Evolutionary conservation across 768 basidiomycete species (phyloP), one percentile per base, ranked within the genome.

Genomic region (Russula compacta): DNA sequence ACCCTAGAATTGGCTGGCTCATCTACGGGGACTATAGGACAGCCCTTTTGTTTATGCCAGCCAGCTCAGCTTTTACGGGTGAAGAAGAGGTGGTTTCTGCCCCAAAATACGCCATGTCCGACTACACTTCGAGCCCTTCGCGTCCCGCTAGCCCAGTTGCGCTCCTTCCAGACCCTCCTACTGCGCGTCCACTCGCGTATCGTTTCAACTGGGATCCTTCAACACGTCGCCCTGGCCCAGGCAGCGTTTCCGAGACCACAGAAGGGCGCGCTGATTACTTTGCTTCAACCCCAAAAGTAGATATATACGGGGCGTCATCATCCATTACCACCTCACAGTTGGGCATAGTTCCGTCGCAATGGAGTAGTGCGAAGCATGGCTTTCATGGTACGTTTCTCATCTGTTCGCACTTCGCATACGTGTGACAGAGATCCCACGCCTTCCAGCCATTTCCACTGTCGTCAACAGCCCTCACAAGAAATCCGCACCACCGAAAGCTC

Each of bases 401-500:
- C 19, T 29, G 38, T 63, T 46, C 29, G 38, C 7, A 38, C 9
- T 6, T 21, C 3, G 10, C 33, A 40, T 42, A 36, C 53, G 7
- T 19, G 24, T 33, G n/a, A 6, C 7, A 21, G 36, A 10, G 7
- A 11, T 49, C 55, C 39, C 52, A 66, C 66, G 44, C 52, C 67
- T 38, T 50, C 14, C 71, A 97, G 95, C 93, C 42, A 94, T 97
- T 65, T 95, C 94, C 9, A 94, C 91, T 17, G 90, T 97, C 32
- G 81, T 97, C 54, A 94, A 94, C 68, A 93, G 89, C 68, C 95
- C 95, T 0, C 85, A 87, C 69, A 89, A 86, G 73, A 81, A 79
- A 39, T 86, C 88, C 51, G 86, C 88, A 7, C 92, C 95, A 12
- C 88, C 95, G 35, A 91, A 95, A 70, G 84, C 92, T 0, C 90